These are phyloP conservation scores for Leucocoprinus birnbaumii DNA, from an alignment of 768 basidiomycete genomes.

Conservation along the genomic window DNA sequence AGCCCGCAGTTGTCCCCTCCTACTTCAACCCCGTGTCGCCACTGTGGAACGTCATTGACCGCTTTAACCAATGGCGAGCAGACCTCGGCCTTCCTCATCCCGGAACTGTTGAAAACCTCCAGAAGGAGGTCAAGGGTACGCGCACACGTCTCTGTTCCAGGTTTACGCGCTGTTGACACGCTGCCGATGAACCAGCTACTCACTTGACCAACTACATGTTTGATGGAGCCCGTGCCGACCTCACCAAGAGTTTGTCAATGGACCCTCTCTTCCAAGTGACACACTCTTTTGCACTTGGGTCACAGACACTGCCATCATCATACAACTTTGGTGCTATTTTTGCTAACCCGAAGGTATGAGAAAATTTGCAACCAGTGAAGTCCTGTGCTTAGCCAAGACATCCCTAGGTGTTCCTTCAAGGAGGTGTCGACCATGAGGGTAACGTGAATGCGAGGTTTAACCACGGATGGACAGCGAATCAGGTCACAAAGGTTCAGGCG, in stretches of 20 bases:
- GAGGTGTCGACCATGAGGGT: slow-evolving; percentile 91
- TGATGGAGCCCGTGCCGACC: slow-evolving; percentile 95
- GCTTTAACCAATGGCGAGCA: slow-evolving; percentile 80
- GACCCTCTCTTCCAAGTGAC: slow-evolving; percentile 98
- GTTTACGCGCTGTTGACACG: slow-evolving; percentile 1
- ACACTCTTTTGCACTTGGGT: slow-evolving; percentile 91
- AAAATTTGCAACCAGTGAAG: slow-evolving; percentile 9
- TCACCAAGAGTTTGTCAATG: slow-evolving; percentile 89
- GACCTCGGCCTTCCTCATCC: slow-evolving; percentile 84
- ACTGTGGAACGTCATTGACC: slow-evolving; percentile 62
- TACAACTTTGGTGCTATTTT: slow-evolving; percentile 96
- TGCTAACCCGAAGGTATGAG: slow-evolving; percentile 74
- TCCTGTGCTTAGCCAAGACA: slow-evolving; percentile 20
- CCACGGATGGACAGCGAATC: slow-evolving; percentile 77
- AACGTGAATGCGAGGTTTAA: slow-evolving; percentile 87
- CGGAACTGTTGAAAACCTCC: slow-evolving; percentile 90
- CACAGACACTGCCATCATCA: slow-evolving; percentile 76
- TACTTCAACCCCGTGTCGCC: slow-evolving; percentile 51
- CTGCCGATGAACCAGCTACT: slow-evolving; percentile 53
- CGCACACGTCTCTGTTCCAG: slow-evolving; percentile 7
- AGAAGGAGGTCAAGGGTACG: slow-evolving; percentile 90
- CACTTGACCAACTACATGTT: slow-evolving; percentile 94
- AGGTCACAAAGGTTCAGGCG: slow-evolving; percentile 83
- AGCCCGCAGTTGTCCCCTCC: slow-evolving; percentile 32
- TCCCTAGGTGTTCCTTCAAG: slow-evolving; percentile 83